Percentiles rank a stretch among this genome's conserved stretches.
Conservation (phyloP, 192 early-diverging fungal species). For the Diversispora epigaea region DNA sequence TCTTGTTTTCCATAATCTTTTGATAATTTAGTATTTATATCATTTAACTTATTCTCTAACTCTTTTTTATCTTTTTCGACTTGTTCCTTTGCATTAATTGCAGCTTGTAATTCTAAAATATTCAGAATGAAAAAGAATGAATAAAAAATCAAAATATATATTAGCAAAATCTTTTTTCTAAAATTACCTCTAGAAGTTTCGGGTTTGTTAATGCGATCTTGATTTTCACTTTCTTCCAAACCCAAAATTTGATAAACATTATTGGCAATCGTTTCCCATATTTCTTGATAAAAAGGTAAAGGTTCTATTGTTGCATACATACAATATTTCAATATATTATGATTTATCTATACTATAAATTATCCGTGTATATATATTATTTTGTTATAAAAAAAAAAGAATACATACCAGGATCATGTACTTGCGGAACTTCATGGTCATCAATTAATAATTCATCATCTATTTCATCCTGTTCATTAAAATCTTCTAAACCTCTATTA, state of each 20-base stretch:
- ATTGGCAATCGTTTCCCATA: too few relatives aligned
- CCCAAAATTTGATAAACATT: too few relatives aligned
- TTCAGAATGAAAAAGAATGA: neutral
- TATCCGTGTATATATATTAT: too few relatives aligned
- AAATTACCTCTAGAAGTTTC: too few relatives aligned
- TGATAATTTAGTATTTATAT: constrained; percentile 53
- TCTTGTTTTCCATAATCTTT: constrained; percentile 72
- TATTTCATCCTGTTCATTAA: constrained; percentile 17
- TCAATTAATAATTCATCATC: constrained; percentile 33
- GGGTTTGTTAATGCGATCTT: too few relatives aligned
- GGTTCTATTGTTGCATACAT: too few relatives aligned
- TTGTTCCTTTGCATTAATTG: constrained; percentile 32
- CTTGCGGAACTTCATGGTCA: neutral
- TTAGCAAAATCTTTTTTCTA: neutral
- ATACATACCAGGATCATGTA: constrained; percentile 19
- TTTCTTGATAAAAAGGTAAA: too few relatives aligned
- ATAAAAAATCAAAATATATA: constrained; percentile 22
- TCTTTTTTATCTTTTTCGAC: constrained; percentile 35
- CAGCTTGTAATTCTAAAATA: constrained; percentile 34
- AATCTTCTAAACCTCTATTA: constrained; percentile 27
- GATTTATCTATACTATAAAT: too few relatives aligned
- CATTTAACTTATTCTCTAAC: constrained; percentile 38
- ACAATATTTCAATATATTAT: too few relatives aligned
- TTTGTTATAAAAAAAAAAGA: neutral
- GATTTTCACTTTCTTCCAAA: too few relatives aligned